These are phyloP conservation scores for Oryza longistaminata DNA, from an alignment of 176 grass and related monocot species.

Conservation along the genomic window DNA sequence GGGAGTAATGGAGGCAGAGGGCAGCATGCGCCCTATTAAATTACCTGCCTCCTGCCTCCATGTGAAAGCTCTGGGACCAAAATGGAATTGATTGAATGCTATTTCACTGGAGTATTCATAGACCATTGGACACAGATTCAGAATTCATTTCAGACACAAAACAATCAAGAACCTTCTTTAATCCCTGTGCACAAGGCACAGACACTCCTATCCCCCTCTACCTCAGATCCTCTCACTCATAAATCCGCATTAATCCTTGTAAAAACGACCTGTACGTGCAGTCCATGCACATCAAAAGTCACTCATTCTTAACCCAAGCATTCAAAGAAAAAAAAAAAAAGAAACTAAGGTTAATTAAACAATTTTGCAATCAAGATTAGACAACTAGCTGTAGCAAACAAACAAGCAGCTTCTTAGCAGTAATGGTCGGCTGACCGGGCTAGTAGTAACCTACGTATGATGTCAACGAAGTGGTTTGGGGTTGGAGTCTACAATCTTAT, in stretches of 20 bases:
- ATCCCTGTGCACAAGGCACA: background rate
- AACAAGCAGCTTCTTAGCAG: slow-evolving; percentile 30
- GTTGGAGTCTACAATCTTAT: slow-evolving; percentile 37
- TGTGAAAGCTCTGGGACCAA: slow-evolving; percentile 60
- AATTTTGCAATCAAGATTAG: slow-evolving; percentile 20
- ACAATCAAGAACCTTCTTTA: slow-evolving; percentile 42
- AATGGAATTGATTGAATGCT: slow-evolving; percentile 43
- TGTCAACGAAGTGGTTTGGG: slow-evolving; percentile 43
- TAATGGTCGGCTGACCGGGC: slow-evolving; percentile 36
- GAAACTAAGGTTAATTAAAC: background rate
- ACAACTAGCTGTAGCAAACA: slow-evolving; percentile 38
- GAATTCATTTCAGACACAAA: slow-evolving; percentile 24
- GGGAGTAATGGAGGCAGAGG: slow-evolving; percentile 29
- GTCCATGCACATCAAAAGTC: slow-evolving; percentile 20
- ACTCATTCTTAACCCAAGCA: slow-evolving; percentile 25
- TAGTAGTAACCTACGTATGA: slow-evolving; percentile 19
- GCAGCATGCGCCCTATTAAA: slow-evolving; percentile 39
- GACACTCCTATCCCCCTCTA: background rate
- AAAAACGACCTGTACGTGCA: slow-evolving; percentile 20
- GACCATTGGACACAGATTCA: background rate
- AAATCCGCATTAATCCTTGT: slow-evolving; percentile 24
- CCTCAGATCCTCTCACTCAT: slow-evolving; percentile 11
- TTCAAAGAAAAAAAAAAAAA: background rate
- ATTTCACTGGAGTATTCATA: background rate
- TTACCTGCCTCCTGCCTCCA: slow-evolving; percentile 47